Evolutionary conservation across 495 filamentous ascomycete genomes (phyloP).

Genomic region (Astrocystis sublimbata): DNA sequence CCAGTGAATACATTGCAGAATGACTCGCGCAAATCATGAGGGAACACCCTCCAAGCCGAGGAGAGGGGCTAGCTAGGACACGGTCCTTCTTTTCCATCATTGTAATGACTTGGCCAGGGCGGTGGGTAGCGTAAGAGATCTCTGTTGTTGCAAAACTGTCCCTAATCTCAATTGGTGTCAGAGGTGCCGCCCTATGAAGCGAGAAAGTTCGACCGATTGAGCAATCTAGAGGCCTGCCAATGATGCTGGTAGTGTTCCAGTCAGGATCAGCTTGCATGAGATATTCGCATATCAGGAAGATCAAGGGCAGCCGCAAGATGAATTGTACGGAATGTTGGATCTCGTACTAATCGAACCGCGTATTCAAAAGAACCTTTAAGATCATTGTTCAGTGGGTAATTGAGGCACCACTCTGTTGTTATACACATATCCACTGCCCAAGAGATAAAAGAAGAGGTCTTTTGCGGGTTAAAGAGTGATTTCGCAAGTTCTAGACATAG

Average conservation of each 20-base stretch:
- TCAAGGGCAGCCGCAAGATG: background rate
- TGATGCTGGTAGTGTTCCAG: background rate
- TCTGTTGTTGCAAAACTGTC: background rate
- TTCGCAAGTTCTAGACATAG: background rate
- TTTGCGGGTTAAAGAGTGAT: background rate
- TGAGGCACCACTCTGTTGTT: background rate
- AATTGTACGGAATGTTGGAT: background rate
- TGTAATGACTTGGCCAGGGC: background rate
- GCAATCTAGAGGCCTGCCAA: background rate
- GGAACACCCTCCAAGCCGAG: background rate
- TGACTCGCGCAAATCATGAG: background rate
- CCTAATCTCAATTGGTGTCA: background rate
- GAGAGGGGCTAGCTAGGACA: background rate
- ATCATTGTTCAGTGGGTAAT: background rate
- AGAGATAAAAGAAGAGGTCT: slow-evolving; percentile 2
- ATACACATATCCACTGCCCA: no score
- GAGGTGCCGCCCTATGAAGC: background rate
- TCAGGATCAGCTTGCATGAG: background rate
- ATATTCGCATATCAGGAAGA: slow-evolving; percentile 5
- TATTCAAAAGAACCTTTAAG: background rate
- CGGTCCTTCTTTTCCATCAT: background rate
- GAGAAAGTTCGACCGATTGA: background rate
- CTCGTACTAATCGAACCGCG: background rate
- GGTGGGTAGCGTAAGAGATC: background rate
- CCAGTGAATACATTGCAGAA: background rate